Evolutionary conservation across 2,329 filamentous ascomycete genomes (phyloP).

Genomic region (Ambrosiella xylebori): DNA sequence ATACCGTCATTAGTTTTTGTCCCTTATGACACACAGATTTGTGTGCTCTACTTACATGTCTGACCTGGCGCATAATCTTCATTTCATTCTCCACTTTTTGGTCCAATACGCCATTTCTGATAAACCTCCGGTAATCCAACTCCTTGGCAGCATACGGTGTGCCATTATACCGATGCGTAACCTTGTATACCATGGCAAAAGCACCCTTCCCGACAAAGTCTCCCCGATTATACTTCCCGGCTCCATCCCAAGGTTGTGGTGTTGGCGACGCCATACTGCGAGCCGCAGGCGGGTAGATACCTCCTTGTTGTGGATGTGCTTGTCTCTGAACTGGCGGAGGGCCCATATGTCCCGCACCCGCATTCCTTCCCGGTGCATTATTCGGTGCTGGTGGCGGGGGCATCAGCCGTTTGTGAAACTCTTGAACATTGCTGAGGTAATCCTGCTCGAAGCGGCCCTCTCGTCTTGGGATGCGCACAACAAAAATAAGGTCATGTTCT

Average conservation of each 20-base stretch:
- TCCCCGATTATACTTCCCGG: constrained; percentile 66
- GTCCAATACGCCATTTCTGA: constrained; percentile 80
- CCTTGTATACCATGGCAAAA: constrained; percentile 83
- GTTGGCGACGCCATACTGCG: neutral
- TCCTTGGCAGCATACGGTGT: constrained; percentile 81
- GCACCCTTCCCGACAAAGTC: constrained; percentile 77
- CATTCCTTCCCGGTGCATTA: neutral
- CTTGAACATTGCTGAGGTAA: constrained; percentile 52
- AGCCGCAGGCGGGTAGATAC: neutral
- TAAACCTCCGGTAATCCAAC: constrained; percentile 79
- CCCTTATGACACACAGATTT: neutral
- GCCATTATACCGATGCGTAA: constrained; percentile 73
- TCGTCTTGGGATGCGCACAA: constrained; percentile 67
- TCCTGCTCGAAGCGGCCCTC: constrained; percentile 46
- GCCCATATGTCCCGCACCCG: neutral
- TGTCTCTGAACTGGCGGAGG: neutral
- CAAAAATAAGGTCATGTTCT: constrained; percentile 51
- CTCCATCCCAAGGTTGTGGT: constrained; percentile 52
- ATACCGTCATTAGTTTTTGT: constrained; percentile 28
- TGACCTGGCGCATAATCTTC: constrained; percentile 76
- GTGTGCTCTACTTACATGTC: constrained; percentile 45
- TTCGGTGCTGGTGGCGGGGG: constrained; percentile 1
- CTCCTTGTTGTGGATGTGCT: neutral
- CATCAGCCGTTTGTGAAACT: constrained; percentile 24
- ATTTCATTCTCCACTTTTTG: constrained; percentile 94